phyloP scores from a whole-genome alignment of 2,329 filamentous ascomycete species.

The Westerdykella aurantiaca region DNA sequence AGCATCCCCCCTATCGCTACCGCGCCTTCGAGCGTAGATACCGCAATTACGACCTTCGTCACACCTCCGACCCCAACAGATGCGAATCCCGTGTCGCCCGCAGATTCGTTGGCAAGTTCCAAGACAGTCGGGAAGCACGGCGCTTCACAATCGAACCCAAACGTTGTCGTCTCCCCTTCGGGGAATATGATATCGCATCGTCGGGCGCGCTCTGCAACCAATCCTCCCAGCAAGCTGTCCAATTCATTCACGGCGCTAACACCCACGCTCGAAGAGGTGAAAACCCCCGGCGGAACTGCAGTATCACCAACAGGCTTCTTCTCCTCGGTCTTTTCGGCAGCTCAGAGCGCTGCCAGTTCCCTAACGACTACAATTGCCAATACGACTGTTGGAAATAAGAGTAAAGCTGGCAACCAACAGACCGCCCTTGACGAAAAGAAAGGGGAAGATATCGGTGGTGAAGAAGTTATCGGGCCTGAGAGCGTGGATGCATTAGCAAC shows the following conservation, averaged over 20 bases:
- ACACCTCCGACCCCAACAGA: constrained; percentile 61
- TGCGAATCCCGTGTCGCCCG: constrained; percentile 31
- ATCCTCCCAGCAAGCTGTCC: constrained; percentile 76
- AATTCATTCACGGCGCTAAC: constrained; percentile 61
- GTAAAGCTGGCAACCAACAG: constrained; percentile 42
- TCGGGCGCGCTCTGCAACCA: constrained; percentile 54
- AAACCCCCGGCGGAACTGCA: constrained; percentile 52
- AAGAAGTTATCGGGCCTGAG: constrained; percentile 39
- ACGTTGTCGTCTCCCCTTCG: constrained; percentile 56
- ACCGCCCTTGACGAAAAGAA: constrained; percentile 24
- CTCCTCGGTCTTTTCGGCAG: constrained; percentile 84
- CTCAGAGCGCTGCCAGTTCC: constrained; percentile 81
- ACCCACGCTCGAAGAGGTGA: constrained; percentile 67
- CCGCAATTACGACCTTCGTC: constrained; percentile 53
- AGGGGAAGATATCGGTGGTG: constrained; percentile 27
- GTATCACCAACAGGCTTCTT: constrained; percentile 66
- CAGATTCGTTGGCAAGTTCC: constrained; percentile 20
- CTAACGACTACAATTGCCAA: constrained; percentile 70
- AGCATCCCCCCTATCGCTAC: constrained; percentile 39
- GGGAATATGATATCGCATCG: constrained; percentile 71
- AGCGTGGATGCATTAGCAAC: constrained; percentile 17
- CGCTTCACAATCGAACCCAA: constrained; percentile 38
- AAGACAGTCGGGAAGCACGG: constrained; percentile 21
- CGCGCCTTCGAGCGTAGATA: constrained; percentile 39
- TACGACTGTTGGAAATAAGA: constrained; percentile 48